Conservation (phyloP, 768 basidiomycete species). For the Termitomyces sp. region DNA sequence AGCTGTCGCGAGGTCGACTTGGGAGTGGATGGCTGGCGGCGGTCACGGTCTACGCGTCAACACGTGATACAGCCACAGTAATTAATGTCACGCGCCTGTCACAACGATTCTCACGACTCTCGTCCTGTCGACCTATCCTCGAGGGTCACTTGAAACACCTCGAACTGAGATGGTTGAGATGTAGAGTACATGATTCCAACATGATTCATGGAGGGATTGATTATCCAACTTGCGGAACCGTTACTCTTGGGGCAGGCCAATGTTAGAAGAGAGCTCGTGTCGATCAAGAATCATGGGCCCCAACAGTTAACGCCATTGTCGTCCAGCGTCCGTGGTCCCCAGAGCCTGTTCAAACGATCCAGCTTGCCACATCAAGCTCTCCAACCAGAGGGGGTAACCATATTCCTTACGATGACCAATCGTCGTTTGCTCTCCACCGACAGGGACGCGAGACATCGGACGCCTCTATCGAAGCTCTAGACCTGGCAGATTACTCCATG, state of each 20-base stretch:
- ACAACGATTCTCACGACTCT: too few relatives aligned
- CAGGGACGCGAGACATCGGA: constrained; percentile 54
- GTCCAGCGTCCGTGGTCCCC: constrained; percentile 68
- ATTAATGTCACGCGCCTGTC: not conserved
- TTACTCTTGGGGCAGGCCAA: too few relatives aligned
- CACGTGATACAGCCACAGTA: constrained; percentile 10
- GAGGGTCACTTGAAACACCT: too few relatives aligned
- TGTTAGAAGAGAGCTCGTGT: too few relatives aligned
- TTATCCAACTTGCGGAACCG: too few relatives aligned
- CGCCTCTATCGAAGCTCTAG: constrained; percentile 65
- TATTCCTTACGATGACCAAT: constrained; percentile 16
- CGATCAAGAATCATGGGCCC: too few relatives aligned
- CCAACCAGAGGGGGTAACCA: constrained; percentile 15
- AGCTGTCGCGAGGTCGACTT: not conserved
- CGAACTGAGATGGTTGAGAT: too few relatives aligned
- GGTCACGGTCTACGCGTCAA: constrained; percentile 9
- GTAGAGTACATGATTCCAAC: too few relatives aligned
- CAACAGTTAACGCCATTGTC: constrained; percentile 43
- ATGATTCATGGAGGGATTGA: too few relatives aligned
- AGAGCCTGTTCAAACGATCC: constrained; percentile 46
- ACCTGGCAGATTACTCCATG: constrained; percentile 66
- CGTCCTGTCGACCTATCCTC: too few relatives aligned
- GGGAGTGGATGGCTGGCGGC: not conserved
- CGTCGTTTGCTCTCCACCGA: too few relatives aligned
- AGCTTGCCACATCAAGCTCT: constrained; percentile 20